A percentile compares a stretch with the other conserved stretches of the same genome.
Conservation (phyloP, 2,329 filamentous ascomycete genomes). For the Beauveria sp. region DNA sequence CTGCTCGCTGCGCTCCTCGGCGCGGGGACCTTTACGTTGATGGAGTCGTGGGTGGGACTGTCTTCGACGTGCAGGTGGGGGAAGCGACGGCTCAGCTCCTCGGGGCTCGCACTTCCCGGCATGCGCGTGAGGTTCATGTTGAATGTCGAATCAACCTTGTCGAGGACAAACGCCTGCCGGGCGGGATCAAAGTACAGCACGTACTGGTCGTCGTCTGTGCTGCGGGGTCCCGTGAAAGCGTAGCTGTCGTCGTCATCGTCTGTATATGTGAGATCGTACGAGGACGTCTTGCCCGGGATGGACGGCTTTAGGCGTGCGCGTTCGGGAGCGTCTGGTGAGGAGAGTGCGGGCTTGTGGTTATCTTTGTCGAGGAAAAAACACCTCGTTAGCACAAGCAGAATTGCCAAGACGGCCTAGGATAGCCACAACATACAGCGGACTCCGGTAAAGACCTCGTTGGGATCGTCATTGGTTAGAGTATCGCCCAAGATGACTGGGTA, state of each 20-base stretch:
- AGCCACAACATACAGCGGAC: slow-evolving; percentile 43
- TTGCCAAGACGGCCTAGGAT: background rate
- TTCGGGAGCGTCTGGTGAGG: slow-evolving; percentile 40
- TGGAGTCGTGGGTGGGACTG: slow-evolving; percentile 15
- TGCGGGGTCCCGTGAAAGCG: slow-evolving; percentile 52
- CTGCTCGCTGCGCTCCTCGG: background rate
- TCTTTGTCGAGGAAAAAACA: slow-evolving; percentile 33
- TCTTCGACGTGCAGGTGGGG: slow-evolving; percentile 49
- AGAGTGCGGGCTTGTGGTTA: slow-evolving; percentile 52
- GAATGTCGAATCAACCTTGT: slow-evolving; percentile 73
- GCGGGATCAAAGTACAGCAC: slow-evolving; percentile 69
- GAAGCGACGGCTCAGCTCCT: slow-evolving; percentile 58
- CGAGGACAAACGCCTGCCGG: slow-evolving; percentile 71
- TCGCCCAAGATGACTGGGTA: slow-evolving; percentile 60
- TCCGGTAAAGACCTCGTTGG: slow-evolving; percentile 52
- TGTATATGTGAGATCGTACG: slow-evolving; percentile 49
- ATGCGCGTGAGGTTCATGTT: slow-evolving; percentile 76
- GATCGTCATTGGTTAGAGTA: slow-evolving; percentile 46
- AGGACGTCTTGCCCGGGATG: slow-evolving; percentile 38
- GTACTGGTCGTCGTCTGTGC: slow-evolving; percentile 49
- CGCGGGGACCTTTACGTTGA: background rate
- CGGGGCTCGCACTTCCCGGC: slow-evolving; percentile 56
- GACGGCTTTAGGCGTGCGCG: slow-evolving; percentile 45
- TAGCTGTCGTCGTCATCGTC: slow-evolving; percentile 48
- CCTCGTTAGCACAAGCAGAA: background rate